Conservation (phyloP, 345 rosid genomes). For the Dipteronia dyeriana region DNA sequence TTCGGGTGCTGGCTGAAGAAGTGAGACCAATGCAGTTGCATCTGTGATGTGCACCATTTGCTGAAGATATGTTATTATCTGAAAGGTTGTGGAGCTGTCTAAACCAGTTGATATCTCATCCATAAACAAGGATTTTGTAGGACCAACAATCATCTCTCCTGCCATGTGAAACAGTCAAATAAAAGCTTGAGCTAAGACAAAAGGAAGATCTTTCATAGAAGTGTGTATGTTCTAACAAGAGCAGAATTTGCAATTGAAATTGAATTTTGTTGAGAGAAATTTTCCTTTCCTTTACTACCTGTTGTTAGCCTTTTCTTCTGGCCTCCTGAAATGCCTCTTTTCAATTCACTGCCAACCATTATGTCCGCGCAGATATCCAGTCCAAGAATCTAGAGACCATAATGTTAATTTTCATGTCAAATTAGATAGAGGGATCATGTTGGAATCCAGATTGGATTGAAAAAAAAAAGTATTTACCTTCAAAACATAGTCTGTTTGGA, state of each 20-base stretch:
- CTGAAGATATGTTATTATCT: constrained; percentile 49
- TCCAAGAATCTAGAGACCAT: constrained; percentile 40
- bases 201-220: neutral
- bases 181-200: neutral
- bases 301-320: constrained; percentile 46
- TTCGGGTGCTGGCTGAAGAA: constrained; percentile 69
- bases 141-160: constrained; percentile 65
- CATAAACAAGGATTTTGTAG: constrained; percentile 53
- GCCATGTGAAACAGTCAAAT: constrained; percentile 12
- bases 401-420: neutral
- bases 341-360: constrained; percentile 38
- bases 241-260: too few relatives aligned
- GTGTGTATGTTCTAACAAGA: too few relatives aligned
- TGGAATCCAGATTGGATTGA: neutral
- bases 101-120: constrained; percentile 63
- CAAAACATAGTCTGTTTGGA: constrained; percentile 53
- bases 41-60: constrained; percentile 46
- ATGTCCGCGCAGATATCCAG: constrained; percentile 47
- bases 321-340: constrained; percentile 52
- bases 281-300: constrained; percentile 22
- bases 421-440: neutral
- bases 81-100: constrained; percentile 65
- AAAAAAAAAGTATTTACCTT: constrained; percentile 29
- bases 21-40: constrained; percentile 50
- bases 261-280: too few relatives aligned